These are phyloP conservation scores for Colletotrichum theobromicola DNA, from an alignment of 2,329 filamentous ascomycete species.

Conservation along the genomic window DNA sequence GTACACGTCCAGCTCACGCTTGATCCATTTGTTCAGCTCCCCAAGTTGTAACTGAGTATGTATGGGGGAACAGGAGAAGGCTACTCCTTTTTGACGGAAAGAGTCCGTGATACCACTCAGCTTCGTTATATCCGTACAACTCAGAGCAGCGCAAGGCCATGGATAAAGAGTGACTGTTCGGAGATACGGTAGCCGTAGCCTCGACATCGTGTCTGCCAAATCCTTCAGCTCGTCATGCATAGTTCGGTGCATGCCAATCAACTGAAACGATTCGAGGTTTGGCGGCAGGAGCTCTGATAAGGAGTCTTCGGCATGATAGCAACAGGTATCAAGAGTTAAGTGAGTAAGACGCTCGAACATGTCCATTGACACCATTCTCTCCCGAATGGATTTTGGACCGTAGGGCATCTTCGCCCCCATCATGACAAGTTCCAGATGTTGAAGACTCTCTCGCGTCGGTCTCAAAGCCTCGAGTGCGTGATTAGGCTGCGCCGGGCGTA, in stretches of 20 bases:
- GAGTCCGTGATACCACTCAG: neutral
- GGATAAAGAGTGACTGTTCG: neutral
- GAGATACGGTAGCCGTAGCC: neutral
- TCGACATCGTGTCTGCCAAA: fast-evolving
- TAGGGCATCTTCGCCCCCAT: neutral
- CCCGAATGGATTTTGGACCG: neutral
- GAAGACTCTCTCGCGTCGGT: neutral
- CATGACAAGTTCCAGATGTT: neutral
- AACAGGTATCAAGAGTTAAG: neutral
- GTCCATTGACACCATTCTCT: neutral
- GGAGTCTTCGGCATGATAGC: neutral
- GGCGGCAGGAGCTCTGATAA: neutral
- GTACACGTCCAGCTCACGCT: too few relatives aligned
- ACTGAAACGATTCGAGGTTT: neutral
- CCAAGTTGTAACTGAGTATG: neutral
- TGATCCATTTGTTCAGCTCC: neutral
- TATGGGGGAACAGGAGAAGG: neutral
- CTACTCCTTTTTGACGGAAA: neutral
- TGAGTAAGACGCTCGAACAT: neutral
- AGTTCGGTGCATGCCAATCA: neutral
- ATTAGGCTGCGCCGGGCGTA: neutral
- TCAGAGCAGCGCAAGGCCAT: neutral
- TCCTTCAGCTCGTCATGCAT: neutral
- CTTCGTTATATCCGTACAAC: neutral
- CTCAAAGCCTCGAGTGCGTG: neutral